Conservation (phyloP, 73 alveolate genomes). For the Stentor roeselii region DNA sequence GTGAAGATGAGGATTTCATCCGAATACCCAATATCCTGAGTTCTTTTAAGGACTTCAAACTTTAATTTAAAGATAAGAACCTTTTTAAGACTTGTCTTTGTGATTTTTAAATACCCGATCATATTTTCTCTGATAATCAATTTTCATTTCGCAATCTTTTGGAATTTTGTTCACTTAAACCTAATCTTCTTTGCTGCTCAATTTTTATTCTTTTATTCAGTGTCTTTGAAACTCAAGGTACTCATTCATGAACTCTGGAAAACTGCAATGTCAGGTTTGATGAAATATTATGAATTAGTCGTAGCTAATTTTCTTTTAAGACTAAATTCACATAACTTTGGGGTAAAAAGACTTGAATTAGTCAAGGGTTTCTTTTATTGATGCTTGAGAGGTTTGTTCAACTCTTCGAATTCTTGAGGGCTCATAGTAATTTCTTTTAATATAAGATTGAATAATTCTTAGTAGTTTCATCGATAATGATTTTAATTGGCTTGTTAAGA, state of each 20-base stretch:
- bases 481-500: too few relatives aligned
- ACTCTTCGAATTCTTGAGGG: neutral
- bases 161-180: slow-evolving; percentile 16
- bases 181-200: slow-evolving; percentile 19
- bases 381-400: neutral
- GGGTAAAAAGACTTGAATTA: neutral
- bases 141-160: slow-evolving; percentile 30
- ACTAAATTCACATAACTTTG: too few relatives aligned
- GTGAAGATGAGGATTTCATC: slow-evolving; percentile 33
- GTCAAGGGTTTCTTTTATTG: neutral
- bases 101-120: neutral
- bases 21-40: slow-evolving; percentile 34
- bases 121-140: slow-evolving; percentile 8
- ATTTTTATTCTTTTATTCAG: slow-evolving; percentile 20
- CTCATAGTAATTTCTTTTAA: neutral
- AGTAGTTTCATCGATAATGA: too few relatives aligned
- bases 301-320: neutral
- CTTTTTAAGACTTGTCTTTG: slow-evolving; percentile 28
- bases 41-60: slow-evolving; percentile 34
- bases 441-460: too few relatives aligned
- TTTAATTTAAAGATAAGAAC: slow-evolving; percentile 38
- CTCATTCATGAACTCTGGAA: neutral
- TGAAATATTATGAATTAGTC: neutral
- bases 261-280: too few relatives aligned
- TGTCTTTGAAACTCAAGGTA: neutral